Conservation (phyloP, 805 yeast genomes). For the Pichia deserticola region DNA sequence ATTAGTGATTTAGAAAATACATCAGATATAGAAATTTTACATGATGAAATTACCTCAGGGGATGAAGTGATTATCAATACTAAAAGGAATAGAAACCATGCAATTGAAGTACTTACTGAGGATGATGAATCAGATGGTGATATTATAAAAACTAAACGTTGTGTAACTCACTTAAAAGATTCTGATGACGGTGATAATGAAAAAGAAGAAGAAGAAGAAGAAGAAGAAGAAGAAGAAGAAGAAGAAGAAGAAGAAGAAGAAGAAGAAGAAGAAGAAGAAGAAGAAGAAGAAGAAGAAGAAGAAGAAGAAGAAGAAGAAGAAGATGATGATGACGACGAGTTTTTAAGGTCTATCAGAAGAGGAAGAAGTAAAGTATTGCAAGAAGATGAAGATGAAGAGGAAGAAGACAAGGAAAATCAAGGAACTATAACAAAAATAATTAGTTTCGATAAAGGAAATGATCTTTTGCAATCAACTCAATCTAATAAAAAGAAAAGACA, state of each 20-base stretch:
- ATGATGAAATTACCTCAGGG: slow-evolving; percentile 5
- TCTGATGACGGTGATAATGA: not conserved
- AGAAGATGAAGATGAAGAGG: slow-evolving; percentile 6
- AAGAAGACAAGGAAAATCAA: not conserved
- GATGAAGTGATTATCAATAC: slow-evolving; percentile 9
- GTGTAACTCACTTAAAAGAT: too few relatives aligned
- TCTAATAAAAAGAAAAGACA: not conserved
- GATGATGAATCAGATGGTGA: not conserved
- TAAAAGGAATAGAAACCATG: too few relatives aligned
- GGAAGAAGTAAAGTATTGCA: not conserved
- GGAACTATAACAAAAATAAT: not conserved
- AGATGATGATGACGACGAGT: slow-evolving; percentile 2
- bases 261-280: not conserved
- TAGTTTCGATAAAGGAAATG: not conserved
- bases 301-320: not conserved
- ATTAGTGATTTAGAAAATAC: not conserved
- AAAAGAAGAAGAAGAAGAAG: not conserved
- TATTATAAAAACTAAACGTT: not conserved
- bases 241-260: not conserved
- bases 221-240: not conserved
- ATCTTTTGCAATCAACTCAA: not conserved
- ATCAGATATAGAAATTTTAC: slow-evolving; percentile 7
- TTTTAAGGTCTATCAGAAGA: not conserved
- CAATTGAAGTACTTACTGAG: too few relatives aligned
- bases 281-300: not conserved